Conservation (phyloP, 169 alveolate genomes). For the Cryptosporidium sp. region DNA sequence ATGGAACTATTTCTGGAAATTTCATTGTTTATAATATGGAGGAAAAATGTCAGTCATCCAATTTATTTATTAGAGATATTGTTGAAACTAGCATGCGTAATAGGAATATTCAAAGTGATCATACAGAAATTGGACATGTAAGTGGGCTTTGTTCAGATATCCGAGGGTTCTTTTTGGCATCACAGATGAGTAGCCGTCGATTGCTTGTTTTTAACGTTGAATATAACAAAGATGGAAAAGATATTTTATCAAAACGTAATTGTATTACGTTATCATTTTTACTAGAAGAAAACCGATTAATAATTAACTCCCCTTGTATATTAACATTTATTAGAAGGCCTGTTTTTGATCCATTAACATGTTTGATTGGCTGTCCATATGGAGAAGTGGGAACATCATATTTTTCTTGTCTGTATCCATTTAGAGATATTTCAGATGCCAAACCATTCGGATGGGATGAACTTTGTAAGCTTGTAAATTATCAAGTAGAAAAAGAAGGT, state of each 20-base stretch:
- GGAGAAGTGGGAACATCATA: conserved; percentile 73
- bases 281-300: conserved; percentile 55
- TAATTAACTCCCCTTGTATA: conserved; percentile 64
- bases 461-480: not conserved
- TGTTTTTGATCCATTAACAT: conserved; percentile 50
- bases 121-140: conserved; percentile 65
- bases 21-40: conserved; percentile 47
- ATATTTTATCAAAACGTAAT: conserved; percentile 24
- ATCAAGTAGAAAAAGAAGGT: not conserved
- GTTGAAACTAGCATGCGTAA: conserved; percentile 25
- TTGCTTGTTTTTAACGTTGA: conserved; percentile 20
- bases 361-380: conserved; percentile 71
- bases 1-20: conserved; percentile 70
- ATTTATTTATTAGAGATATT: conserved; percentile 55
- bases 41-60: conserved; percentile 35
- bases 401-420: conserved; percentile 65
- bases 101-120: not conserved
- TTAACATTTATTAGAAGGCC: conserved; percentile 69
- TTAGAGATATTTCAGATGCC: conserved; percentile 41
- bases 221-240: conserved; percentile 39
- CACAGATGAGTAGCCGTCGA: conserved; percentile 44
- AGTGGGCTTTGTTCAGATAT: conserved; percentile 41
- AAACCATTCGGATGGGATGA: conserved; percentile 53
- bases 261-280: conserved; percentile 23
- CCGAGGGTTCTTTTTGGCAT: conserved; percentile 51